Conservation (phyloP, 805 yeast species). For the Pichia insulana region DNA sequence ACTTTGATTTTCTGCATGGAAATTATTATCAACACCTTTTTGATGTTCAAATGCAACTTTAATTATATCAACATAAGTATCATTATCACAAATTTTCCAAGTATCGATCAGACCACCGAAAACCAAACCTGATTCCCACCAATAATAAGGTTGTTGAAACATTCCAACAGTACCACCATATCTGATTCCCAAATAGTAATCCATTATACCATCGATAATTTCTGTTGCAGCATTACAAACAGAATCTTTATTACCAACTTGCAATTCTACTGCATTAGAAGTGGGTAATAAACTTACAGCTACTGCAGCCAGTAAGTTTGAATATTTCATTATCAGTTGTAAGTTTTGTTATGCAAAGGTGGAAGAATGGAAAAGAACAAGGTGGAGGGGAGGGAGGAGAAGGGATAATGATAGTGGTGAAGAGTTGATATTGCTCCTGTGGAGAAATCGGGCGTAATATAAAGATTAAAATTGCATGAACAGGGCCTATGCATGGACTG, state of each 20-base stretch:
- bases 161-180: conserved; percentile 63
- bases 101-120: conserved; percentile 61
- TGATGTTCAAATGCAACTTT: conserved; percentile 57
- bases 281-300: background rate
- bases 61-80: conserved; percentile 47
- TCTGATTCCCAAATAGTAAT: conserved; percentile 63
- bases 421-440: too few relatives aligned
- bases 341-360: too few relatives aligned
- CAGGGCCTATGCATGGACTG: too few relatives aligned
- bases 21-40: conserved; percentile 58
- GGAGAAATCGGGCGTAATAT: too few relatives aligned
- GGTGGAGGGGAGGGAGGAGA: background rate
- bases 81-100: conserved; percentile 58
- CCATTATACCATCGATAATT: conserved; percentile 66
- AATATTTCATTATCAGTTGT: background rate
- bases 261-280: conserved; percentile 6
- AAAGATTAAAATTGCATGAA: too few relatives aligned
- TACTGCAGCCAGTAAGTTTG: background rate
- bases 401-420: too few relatives aligned
- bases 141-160: conserved; percentile 68
- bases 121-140: conserved; percentile 91
- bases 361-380: too few relatives aligned
- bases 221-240: conserved; percentile 43
- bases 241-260: conserved; percentile 17
- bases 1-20: conserved; percentile 70